Conservation (phyloP, 2,329 filamentous ascomycete species). For the Colletotrichum incanum region DNA sequence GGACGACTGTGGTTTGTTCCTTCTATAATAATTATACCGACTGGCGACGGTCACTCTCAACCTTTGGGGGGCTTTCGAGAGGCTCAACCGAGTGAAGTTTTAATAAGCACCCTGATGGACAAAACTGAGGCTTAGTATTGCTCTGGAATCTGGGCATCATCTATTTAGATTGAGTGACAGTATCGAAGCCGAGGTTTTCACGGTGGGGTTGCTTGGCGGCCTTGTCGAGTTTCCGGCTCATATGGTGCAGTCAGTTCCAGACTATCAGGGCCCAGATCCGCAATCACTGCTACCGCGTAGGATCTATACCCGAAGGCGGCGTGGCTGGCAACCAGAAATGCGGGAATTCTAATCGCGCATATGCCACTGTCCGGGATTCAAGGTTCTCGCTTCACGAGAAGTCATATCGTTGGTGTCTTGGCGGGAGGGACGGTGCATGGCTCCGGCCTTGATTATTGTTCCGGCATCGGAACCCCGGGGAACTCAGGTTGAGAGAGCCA, state of each 20-base stretch:
- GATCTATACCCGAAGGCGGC: slow-evolving; percentile 3
- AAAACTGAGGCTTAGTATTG: slow-evolving; percentile 18
- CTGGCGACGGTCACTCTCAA: neutral
- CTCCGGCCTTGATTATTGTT: neutral
- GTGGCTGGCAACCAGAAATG: neutral
- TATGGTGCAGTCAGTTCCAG: slow-evolving; percentile 14
- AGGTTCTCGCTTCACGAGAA: slow-evolving; percentile 6
- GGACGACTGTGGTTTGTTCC: too few species aligned
- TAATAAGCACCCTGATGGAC: slow-evolving; percentile 27
- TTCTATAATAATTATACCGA: neutral
- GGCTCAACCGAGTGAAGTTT: slow-evolving; percentile 21
- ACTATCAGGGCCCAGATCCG: slow-evolving; percentile 26
- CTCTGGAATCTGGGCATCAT: slow-evolving; percentile 13
- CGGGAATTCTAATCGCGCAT: slow-evolving; percentile 25
- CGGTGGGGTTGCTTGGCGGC: slow-evolving; percentile 7
- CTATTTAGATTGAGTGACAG: slow-evolving; percentile 18
- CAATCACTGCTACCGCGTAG: slow-evolving; percentile 23
- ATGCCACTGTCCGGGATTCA: slow-evolving; percentile 6
- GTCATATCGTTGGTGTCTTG: slow-evolving; percentile 32
- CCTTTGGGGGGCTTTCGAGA: slow-evolving; percentile 1
- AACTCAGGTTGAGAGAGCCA: slow-evolving; percentile 15
- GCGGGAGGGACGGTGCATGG: slow-evolving; percentile 17
- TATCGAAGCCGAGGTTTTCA: neutral
- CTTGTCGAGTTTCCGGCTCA: slow-evolving; percentile 21
- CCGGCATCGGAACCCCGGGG: slow-evolving; percentile 35